These are phyloP conservation scores for Mortierella sp. DNA, from an alignment of 371 early-diverging fungal genomes.

Conservation along the genomic window DNA sequence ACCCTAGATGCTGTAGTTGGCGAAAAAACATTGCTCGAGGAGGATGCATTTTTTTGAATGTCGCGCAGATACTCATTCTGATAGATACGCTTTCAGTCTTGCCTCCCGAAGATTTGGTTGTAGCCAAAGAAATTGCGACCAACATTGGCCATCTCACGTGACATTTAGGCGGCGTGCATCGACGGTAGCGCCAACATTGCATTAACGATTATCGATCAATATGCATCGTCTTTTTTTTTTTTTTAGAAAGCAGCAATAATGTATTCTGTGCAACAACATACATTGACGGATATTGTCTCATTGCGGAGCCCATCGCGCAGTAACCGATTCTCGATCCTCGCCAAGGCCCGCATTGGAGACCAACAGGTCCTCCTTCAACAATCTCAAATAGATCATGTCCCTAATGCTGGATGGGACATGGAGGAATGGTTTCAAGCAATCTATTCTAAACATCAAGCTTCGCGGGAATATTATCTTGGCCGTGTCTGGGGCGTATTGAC, in stretches of 20 bases:
- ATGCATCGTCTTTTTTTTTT: neutral
- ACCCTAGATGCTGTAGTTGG: no score
- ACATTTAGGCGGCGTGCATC: no score
- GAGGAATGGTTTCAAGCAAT: constrained; percentile 18
- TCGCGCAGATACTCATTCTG: no score
- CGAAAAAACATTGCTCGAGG: no score
- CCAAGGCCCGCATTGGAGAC: constrained; percentile 12
- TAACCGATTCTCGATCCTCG: constrained; percentile 34
- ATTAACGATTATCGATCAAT: no score
- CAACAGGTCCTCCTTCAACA: constrained; percentile 32
- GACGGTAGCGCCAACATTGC: no score
- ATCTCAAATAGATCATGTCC: neutral
- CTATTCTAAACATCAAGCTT: neutral
- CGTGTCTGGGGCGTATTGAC: constrained; percentile 15
- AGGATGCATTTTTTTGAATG: no score
- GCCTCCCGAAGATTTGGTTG: no score
- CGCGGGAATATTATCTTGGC: constrained; percentile 15
- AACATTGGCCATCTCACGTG: no score
- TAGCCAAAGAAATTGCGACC: no score
- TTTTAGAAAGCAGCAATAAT: neutral
- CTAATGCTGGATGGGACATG: constrained; percentile 13
- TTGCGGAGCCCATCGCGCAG: constrained; percentile 23
- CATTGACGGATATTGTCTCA: constrained; percentile 1
- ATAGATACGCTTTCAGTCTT: no score
- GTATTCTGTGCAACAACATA: constrained; percentile 10